Evolutionary conservation across 2,329 filamentous ascomycete genomes (phyloP).

Genomic region (Alternaria hordeiaustralica): DNA sequence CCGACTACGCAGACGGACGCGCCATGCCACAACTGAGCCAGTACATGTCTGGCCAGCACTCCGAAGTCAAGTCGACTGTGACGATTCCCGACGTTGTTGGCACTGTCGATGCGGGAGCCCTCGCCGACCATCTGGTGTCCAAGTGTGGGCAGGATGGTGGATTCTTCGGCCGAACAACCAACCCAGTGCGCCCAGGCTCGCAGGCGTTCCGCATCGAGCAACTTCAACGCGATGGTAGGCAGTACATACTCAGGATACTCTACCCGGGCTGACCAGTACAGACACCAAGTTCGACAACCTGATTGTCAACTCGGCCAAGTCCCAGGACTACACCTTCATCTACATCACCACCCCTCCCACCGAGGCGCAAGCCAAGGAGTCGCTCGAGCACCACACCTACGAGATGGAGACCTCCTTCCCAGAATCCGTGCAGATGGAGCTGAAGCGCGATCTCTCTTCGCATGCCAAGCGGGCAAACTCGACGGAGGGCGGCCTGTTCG

Average conservation of each 20-base stretch:
- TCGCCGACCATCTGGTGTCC: conserved; percentile 53
- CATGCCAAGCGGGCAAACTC: conserved; percentile 34
- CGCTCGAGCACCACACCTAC: conserved; percentile 56
- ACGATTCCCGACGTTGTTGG: conserved; percentile 62
- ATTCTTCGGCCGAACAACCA: conserved; percentile 20
- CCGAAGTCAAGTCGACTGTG: conserved; percentile 62
- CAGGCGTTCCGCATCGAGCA: conserved; percentile 19
- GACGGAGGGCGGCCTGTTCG: conserved; percentile 66
- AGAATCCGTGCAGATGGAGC: conserved; percentile 70
- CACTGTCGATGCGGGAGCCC: conserved; percentile 51
- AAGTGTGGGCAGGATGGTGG: conserved; percentile 55
- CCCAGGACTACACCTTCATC: conserved; percentile 72
- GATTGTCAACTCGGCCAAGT: conserved; percentile 50
- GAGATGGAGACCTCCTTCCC: conserved; percentile 69
- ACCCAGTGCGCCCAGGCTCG: conserved; percentile 23
- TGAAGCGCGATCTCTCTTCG: conserved; percentile 69
- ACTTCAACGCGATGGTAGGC: conserved; percentile 30
- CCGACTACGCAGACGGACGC: conserved; percentile 66
- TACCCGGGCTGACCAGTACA: conserved; percentile 16
- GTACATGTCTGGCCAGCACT: conserved; percentile 56
- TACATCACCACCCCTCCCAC: conserved; percentile 70
- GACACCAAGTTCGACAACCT: conserved; percentile 32
- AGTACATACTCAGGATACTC: background rate
- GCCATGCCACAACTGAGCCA: conserved; percentile 62
- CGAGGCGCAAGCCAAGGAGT: conserved; percentile 31